Conservation (phyloP, 768 basidiomycete species). For the Boletus tylopilopsis region DNA sequence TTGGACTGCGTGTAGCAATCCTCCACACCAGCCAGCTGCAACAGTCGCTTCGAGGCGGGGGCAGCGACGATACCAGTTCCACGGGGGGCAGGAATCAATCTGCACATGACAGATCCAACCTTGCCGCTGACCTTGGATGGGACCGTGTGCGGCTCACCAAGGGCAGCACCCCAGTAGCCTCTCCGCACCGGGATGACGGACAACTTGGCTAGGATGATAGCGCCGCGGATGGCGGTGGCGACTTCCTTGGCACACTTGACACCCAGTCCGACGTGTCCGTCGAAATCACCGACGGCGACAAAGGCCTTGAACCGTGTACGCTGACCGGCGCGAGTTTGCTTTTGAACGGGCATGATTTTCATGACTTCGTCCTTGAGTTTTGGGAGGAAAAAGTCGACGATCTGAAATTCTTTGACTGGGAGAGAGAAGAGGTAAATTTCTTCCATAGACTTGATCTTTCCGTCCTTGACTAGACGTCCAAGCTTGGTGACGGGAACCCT, state of each 20-base stretch:
- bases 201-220: conserved; percentile 98
- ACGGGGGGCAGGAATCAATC: conserved; percentile 95
- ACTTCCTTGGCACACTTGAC: conserved; percentile 99
- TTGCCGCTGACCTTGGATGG: conserved; percentile 98
- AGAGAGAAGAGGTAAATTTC: conserved; percentile 99
- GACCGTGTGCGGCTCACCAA: conserved; percentile 98
- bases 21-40: conserved; percentile 97
- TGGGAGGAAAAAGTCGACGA: conserved; percentile 99
- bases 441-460: conserved; percentile 99
- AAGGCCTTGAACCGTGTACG: conserved; percentile 99
- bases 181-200: conserved; percentile 97
- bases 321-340: conserved; percentile 99
- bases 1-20: conserved; percentile 98
- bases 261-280: conserved; percentile 98
- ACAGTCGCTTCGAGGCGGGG: conserved; percentile 91
- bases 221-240: conserved; percentile 98
- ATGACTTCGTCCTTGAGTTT: conserved; percentile 99
- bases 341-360: conserved; percentile 99
- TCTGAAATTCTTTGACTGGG: conserved; percentile 99
- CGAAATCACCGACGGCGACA: conserved; percentile 98
- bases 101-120: conserved; percentile 98
- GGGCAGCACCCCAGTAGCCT: conserved; percentile 99
- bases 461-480: conserved; percentile 98
- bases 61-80: conserved; percentile 99
- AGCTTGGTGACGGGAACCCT: conserved; percentile 99